phyloP scores from a whole-genome alignment of 192 early-diverging fungal species.

The Rhizoclosmatium globosum region DNA sequence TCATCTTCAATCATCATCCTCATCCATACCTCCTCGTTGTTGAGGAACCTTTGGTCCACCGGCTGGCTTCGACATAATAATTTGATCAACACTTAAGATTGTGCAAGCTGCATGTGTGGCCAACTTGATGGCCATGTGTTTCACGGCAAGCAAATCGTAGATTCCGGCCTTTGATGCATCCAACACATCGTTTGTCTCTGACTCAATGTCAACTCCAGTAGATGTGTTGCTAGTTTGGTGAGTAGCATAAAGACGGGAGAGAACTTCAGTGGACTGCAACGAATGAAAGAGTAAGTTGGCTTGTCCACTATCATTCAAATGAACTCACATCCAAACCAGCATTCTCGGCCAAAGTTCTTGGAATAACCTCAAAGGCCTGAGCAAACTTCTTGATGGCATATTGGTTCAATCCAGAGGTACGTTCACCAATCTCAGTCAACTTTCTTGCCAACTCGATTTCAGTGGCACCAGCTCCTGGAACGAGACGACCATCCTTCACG shows the following conservation, averaged over 20 bases:
- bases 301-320: neutral
- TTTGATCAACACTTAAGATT: slow-evolving; percentile 95
- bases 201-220: slow-evolving; percentile 88
- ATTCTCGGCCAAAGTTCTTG: slow-evolving; percentile 93
- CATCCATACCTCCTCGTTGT: slow-evolving; percentile 13
- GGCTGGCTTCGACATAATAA: slow-evolving; percentile 98
- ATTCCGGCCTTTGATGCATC: slow-evolving; percentile 81
- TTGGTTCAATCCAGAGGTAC: slow-evolving; percentile 93
- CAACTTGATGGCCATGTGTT: slow-evolving; percentile 89
- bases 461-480: slow-evolving; percentile 92
- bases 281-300: slow-evolving; percentile 3
- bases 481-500: slow-evolving; percentile 81
- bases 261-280: slow-evolving; percentile 76
- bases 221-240: slow-evolving; percentile 74
- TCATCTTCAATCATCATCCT: slow-evolving; percentile 15
- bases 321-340: slow-evolving; percentile 84
- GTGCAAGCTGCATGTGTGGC: slow-evolving; percentile 94
- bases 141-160: slow-evolving; percentile 81
- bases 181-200: slow-evolving; percentile 68
- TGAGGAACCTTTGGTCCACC: slow-evolving; percentile 81
- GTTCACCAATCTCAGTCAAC: slow-evolving; percentile 78
- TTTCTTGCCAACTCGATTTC: slow-evolving; percentile 92
- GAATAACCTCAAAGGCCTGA: slow-evolving; percentile 93
- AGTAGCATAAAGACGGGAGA: slow-evolving; percentile 91
- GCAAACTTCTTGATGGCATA: slow-evolving; percentile 97